A percentile compares a stretch with the other conserved stretches of the same genome.
Evolutionary conservation across 2,329 filamentous ascomycete species (phyloP).

Genomic region (Plenodomus biglobosus): DNA sequence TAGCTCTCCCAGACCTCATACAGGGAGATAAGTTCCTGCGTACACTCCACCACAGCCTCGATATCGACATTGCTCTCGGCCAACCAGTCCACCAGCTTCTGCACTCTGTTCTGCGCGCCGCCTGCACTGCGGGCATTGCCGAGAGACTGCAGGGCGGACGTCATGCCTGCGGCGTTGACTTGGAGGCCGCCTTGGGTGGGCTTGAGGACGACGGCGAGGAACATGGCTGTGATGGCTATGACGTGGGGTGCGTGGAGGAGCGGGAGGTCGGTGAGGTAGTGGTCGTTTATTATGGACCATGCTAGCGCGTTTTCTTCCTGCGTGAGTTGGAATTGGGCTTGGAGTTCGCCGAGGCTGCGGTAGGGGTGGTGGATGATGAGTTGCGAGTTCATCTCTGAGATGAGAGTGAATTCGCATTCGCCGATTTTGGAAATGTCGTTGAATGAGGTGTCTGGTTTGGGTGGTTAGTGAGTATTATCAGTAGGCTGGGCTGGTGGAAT

Average conservation of each 20-base stretch:
- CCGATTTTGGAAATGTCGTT: conserved; percentile 79
- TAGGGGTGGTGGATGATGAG: conserved; percentile 91
- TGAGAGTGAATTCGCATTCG: conserved; percentile 91
- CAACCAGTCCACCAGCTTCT: conserved; percentile 75
- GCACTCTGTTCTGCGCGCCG: conserved; percentile 56
- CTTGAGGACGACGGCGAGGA: conserved; percentile 79
- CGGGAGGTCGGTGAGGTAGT: conserved; percentile 89
- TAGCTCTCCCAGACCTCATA: conserved; percentile 76
- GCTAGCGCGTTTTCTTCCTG: conserved; percentile 77
- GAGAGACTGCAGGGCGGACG: conserved; percentile 42
- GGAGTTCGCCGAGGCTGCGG: conserved; percentile 72
- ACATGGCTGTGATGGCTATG: conserved; percentile 82
- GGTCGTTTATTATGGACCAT: conserved; percentile 85
- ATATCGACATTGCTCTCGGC: conserved; percentile 85
- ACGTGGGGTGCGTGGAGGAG: conserved; percentile 83
- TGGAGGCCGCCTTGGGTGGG: conserved; percentile 59
- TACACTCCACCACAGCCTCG: conserved; percentile 81
- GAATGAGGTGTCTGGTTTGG: conserved; percentile 36
- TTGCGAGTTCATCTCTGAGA: conserved; percentile 86
- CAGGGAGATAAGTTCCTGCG: conserved; percentile 86
- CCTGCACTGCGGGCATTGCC: conserved; percentile 36
- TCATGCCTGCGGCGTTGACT: conserved; percentile 46
- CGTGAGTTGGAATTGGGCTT: conserved; percentile 68
- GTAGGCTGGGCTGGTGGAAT: background rate
- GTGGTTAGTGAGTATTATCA: conserved; percentile 7